Evolutionary conservation across 140 eudicot species (phyloP).

Genomic region (Stevia rebaudiana): DNA sequence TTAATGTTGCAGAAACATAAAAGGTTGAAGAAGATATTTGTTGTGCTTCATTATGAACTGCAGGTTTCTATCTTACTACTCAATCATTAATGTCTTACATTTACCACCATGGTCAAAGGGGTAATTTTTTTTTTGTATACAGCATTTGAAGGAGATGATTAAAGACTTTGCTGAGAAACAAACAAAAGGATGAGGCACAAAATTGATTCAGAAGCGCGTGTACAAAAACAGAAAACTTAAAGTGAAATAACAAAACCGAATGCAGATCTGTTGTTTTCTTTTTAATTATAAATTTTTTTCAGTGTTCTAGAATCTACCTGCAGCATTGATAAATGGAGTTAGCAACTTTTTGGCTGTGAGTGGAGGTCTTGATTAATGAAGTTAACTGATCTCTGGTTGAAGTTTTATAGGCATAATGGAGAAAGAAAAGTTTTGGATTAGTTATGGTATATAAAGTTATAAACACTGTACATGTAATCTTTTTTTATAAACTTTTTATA

Average conservation of each 20-base stretch:
- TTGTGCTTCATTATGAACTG: slow-evolving; percentile 87
- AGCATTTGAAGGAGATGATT: slow-evolving; percentile 87
- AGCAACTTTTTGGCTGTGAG: not conserved
- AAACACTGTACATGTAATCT: slow-evolving; percentile 30
- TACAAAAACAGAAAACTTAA: not conserved
- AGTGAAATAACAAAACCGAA: slow-evolving; percentile 15
- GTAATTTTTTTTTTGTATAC: slow-evolving; percentile 24
- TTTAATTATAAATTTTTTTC: not conserved
- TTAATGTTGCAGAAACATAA: slow-evolving; percentile 58
- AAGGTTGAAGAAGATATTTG: slow-evolving; percentile 70
- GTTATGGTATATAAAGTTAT: slow-evolving; percentile 29
- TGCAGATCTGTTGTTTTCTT: slow-evolving; percentile 14
- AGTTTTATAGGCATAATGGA: slow-evolving; percentile 22
- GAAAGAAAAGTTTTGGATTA: slow-evolving; percentile 26
- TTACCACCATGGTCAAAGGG: not conserved
- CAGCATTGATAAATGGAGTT: slow-evolving; percentile 11
- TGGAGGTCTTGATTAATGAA: slow-evolving; percentile 13
- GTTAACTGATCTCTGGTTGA: slow-evolving; percentile 9
- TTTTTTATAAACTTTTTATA: not conserved
- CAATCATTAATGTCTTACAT: not conserved
- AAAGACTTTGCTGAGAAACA: slow-evolving; percentile 54
- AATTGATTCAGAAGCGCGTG: not conserved
- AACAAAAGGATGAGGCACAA: slow-evolving; percentile 34
- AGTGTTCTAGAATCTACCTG: not conserved
- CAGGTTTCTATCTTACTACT: slow-evolving; percentile 31